Evolutionary conservation across 306 rosid genomes (phyloP).

Genomic region (Leucaena leucocephala): DNA sequence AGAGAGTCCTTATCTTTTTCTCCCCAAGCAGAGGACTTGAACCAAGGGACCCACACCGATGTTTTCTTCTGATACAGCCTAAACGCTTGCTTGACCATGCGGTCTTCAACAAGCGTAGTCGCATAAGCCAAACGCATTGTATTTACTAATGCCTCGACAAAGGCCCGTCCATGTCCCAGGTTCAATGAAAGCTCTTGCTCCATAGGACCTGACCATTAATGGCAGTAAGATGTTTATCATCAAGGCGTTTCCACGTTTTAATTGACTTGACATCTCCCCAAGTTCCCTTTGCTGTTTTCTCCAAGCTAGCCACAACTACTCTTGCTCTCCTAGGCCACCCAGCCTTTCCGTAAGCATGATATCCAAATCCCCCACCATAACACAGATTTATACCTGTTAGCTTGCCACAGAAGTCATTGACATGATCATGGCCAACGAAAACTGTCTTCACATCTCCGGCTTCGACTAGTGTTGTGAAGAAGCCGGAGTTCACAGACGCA

Average conservation of each 20-base stretch:
- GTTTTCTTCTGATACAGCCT: conserved; percentile 79
- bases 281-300: conserved; percentile 50
- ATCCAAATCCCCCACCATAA: conserved; percentile 86
- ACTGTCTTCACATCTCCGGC: conserved; percentile 83
- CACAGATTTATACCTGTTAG: conserved; percentile 66
- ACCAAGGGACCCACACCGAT: conserved; percentile 89
- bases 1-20: conserved; percentile 59
- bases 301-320: conserved; percentile 66
- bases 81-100: conserved; percentile 78
- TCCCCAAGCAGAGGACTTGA: conserved; percentile 51
- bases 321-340: conserved; percentile 90
- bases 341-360: conserved; percentile 88
- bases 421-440: conserved; percentile 77
- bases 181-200: conserved; percentile 64
- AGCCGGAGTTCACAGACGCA: conserved; percentile 75
- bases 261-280: conserved; percentile 79
- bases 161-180: conserved; percentile 72
- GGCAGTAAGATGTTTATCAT: conserved; percentile 60
- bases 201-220: conserved; percentile 62
- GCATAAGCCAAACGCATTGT: conserved; percentile 79
- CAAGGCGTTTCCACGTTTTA: conserved; percentile 85
- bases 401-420: conserved; percentile 83
- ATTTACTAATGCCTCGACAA: conserved; percentile 62
- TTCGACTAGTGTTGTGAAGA: conserved; percentile 74
- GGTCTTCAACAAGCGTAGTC: conserved; percentile 76